Evolutionary conservation across 768 basidiomycete species (phyloP), one percentile per base, ranked within the genome.

Genomic region (Mrakia gelida): DNA sequence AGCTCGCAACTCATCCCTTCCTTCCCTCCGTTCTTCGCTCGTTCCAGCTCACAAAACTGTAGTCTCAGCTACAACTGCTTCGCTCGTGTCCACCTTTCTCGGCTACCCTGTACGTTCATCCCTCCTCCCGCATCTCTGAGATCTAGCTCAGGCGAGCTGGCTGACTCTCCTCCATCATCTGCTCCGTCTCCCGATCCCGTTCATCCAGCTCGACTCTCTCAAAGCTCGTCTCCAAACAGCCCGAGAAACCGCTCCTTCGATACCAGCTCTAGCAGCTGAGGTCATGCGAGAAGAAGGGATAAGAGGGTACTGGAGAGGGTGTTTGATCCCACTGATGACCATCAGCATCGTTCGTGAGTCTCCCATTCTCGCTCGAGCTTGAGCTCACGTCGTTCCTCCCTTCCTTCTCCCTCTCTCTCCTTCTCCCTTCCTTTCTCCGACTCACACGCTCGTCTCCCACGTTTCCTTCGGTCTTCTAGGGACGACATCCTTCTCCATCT

Each of bases 291-390:
- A 94, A 82, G 92, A 94, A 85, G 91, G 94, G n/a, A 85, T 93
- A 13, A 23, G 52, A 15, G 78, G 74, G 2, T 72, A 75, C 71
- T 79, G 65, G 65, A 30, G 94, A 76, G 82, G 82, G 18, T 79
- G 65, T 43, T 6, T 92, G 90, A 92, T 98, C 81, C 95, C 96
- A 68, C 89, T 98, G 75, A 87, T 94, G 85, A 96, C 95, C 13
- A 98, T 98, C 81, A 94, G 95, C 8, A 94, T 96, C 84, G 95
- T 98, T 84, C 93, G 96, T 91, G 84, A 86, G 92, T 38, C 38
- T 38, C n/a, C n/a, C n/a, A n/a, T n/a, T n/a, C n/a, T n/a, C n/a
- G n/a, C 93, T 9, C 75, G 49, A 21, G 18, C 93, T 9, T 74
- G 49, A 52, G 49, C 49, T 52, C 49, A 52, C 49, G 11, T 52